phyloP scores from a whole-genome alignment of 345 rosid genomes.

The Cardamine resedifolia region DNA sequence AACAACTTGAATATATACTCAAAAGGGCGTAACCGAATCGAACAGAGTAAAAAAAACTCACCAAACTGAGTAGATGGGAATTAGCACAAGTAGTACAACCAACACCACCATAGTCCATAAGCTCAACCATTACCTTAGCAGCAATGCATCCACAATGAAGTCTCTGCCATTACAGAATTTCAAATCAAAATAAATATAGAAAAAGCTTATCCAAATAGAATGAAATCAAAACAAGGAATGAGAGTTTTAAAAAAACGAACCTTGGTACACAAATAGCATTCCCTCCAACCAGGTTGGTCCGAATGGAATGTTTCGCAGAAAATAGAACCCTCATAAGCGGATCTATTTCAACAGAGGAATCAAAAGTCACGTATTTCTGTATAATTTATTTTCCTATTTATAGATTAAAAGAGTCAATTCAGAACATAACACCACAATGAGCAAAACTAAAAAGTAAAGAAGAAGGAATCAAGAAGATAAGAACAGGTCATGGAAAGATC shows the following conservation, averaged over 20 bases:
- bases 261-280: conserved; percentile 66
- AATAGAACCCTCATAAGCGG: conserved; percentile 62
- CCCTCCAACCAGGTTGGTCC: conserved; percentile 90
- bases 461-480: background rate
- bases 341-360: conserved; percentile 41
- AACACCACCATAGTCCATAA: conserved; percentile 82
- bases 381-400: conserved; percentile 13
- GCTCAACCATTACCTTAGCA: conserved; percentile 51
- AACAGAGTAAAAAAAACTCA: conserved; percentile 42
- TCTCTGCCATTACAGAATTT: conserved; percentile 44
- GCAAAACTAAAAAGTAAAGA: too few species aligned
- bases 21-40: background rate
- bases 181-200: conserved; percentile 23
- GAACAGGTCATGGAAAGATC: conserved; percentile 14
- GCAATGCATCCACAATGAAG: conserved; percentile 96
- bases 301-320: conserved; percentile 77
- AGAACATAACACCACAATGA: conserved; percentile 2
- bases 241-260: conserved; percentile 29
- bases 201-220: background rate
- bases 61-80: conserved; percentile 43
- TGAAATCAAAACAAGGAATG: background rate
- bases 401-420: conserved; percentile 12
- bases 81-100: conserved; percentile 61
- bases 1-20: conserved; percentile 5
- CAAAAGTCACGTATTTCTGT: background rate